Conservation (phyloP, 768 basidiomycete species). For the Paxillus involutus region DNA sequence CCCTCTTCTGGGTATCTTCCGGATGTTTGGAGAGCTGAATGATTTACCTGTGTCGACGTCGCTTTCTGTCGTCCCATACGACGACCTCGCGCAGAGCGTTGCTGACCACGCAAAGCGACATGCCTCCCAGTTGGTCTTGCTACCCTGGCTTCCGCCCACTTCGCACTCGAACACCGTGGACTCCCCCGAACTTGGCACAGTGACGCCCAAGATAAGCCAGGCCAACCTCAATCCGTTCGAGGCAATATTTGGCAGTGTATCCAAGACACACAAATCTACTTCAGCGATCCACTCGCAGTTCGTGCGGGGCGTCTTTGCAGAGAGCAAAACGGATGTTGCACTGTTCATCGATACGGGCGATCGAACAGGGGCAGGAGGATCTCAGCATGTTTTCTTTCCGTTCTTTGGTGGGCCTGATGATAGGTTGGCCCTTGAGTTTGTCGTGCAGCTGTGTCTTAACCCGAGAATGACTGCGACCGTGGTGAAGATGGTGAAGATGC, state of each 20-base stretch:
- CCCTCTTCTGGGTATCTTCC: constrained; percentile 70
- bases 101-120: constrained; percentile 60
- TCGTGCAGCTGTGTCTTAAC: constrained; percentile 79
- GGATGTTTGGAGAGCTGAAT: constrained; percentile 74
- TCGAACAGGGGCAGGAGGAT: constrained; percentile 27
- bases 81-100: constrained; percentile 71
- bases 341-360: constrained; percentile 75
- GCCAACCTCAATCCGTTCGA: constrained; percentile 67
- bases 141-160: constrained; percentile 73
- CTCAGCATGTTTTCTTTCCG: constrained; percentile 75
- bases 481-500: constrained; percentile 58
- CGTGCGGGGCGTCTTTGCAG: constrained; percentile 75
- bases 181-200: constrained; percentile 1
- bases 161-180: constrained; percentile 4
- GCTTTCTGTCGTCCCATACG: constrained; percentile 73
- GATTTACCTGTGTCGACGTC: constrained; percentile 62
- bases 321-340: constrained; percentile 72
- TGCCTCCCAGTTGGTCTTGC: constrained; percentile 70
- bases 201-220: constrained; percentile 13
- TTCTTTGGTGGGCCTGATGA: constrained; percentile 97
- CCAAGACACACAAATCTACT: constrained; percentile 39
- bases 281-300: constrained; percentile 77
- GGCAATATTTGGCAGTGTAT: constrained; percentile 44
- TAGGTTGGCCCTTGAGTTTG: constrained; percentile 80
- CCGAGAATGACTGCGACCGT: constrained; percentile 72